Conservation (phyloP, 257 asterid genomes). For the Penstemon davidsonii region DNA sequence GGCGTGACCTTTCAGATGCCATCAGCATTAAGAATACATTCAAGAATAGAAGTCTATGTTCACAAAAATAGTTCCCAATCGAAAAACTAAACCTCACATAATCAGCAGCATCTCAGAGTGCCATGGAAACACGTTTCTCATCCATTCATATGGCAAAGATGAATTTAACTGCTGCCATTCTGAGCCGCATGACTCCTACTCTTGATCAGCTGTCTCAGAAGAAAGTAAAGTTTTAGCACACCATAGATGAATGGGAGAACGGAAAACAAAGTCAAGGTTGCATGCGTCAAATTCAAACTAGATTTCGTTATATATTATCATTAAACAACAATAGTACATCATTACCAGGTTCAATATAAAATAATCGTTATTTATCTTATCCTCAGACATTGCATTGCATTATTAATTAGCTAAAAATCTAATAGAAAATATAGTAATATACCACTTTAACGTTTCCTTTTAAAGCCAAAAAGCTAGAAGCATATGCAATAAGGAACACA, state of each 20-base stretch:
- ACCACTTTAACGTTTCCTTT: background rate
- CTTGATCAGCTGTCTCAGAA: constrained; percentile 66
- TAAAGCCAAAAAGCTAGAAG: constrained; percentile 13
- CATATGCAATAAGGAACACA: background rate
- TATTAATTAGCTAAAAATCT: background rate
- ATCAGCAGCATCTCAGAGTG: constrained; percentile 26
- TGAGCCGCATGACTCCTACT: constrained; percentile 53
- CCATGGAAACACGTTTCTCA: constrained; percentile 32
- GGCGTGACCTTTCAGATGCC: constrained; percentile 21
- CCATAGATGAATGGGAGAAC: constrained; percentile 8
- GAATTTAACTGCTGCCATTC: constrained; percentile 49
- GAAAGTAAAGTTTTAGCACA: constrained; percentile 20
- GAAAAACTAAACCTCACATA: constrained; percentile 21
- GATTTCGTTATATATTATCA: background rate
- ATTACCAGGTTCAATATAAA: background rate
- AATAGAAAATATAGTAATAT: background rate
- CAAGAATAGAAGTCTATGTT: constrained; percentile 27
- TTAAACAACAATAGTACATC: constrained; percentile 8
- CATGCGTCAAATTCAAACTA: background rate
- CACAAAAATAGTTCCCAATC: constrained; percentile 22
- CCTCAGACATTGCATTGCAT: background rate
- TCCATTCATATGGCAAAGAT: constrained; percentile 29
- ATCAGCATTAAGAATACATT: constrained; percentile 25
- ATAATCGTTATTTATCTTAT: background rate
- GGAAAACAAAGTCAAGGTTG: background rate